Conservation (phyloP, 1,139 yeast genomes). For the Suhomyces anneliseae region DNA sequence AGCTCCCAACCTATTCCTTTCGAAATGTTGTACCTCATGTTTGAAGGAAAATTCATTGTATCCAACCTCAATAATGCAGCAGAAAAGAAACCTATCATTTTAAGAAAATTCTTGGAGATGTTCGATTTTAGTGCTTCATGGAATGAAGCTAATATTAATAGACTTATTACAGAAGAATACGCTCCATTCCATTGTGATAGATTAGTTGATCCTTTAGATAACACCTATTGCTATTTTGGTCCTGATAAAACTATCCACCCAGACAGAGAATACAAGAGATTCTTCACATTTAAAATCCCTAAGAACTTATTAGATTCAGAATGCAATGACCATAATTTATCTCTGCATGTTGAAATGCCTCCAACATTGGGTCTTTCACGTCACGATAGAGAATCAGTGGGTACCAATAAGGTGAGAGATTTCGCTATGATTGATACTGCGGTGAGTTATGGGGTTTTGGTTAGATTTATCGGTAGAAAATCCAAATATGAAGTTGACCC, state of each 20-base stretch:
- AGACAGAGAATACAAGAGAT: conserved; percentile 13
- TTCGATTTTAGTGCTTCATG: conserved; percentile 45
- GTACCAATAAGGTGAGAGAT: conserved; percentile 14
- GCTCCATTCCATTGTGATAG: conserved; percentile 19
- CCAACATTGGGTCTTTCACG: conserved; percentile 19
- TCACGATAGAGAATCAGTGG: not conserved
- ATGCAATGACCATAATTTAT: conserved; percentile 21
- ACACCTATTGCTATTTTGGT: conserved; percentile 18
- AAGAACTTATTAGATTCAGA: conserved; percentile 21
- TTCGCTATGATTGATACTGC: conserved; percentile 17
- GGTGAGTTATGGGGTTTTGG: conserved; percentile 21
- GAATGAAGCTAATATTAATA: conserved; percentile 31
- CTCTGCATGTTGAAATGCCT: conserved; percentile 22
- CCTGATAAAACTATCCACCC: conserved; percentile 9
- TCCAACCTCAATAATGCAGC: conserved; percentile 13
- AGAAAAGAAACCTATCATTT: conserved; percentile 16
- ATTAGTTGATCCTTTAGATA: conserved; percentile 29
- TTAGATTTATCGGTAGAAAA: conserved; percentile 24
- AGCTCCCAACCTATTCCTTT: conserved; percentile 31
- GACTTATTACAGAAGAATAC: conserved; percentile 30
- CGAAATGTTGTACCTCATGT: conserved; percentile 44
- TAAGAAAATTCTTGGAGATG: conserved; percentile 40
- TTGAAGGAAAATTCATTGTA: conserved; percentile 37
- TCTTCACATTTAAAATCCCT: conserved; percentile 27
- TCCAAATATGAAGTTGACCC: conserved; percentile 24